Base-by-base conservation (phyloP, 2,329 filamentous ascomycete species). In the Penicillium rolfsii region DNA sequence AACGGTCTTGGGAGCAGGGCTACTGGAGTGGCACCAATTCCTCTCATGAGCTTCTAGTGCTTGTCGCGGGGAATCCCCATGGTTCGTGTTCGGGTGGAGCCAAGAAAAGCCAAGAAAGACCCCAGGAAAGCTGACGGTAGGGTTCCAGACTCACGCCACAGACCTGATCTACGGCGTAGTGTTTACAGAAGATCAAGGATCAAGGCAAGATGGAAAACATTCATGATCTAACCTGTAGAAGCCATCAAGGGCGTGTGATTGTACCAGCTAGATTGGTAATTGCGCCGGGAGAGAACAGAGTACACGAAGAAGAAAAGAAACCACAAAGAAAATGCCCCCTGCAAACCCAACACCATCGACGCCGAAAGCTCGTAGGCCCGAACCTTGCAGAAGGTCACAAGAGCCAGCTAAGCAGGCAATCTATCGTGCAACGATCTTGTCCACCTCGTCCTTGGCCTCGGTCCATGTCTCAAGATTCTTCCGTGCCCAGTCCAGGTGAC, bases 391-490 rank as follows among this genome's bases (percentile, higher is more conserved):
- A 46, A 36, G 19, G 22, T 4, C 22, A 41, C 40, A 55, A 7
- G 9, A 35, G 8, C 16, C 19, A 43, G 22, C n/a, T 9, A 16
- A 5, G 14, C 26, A 7, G 30, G 7, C 40, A 26, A 16, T 58
- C 65, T 74, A 79, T 52, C 72, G 73, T 50, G 73, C 74, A 60
- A 80, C 89, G 76, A 97, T 97, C 83, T 96, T 96, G 66, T 90
- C 86, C 61, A 97, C 91, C 76, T 97, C 93, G 3, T 86, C 86
- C 69, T 89, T 90, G 1, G 93, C 93, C 74, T 97, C 93, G 71
- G 94, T 91, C 93, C 93, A 97, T 6, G 92, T 92, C 70, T 94
- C 91, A 73, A 93, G 87, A 76, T 90, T 93, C 76, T 94, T 93
- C 77, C 89, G 91, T 3, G 93, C 94, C 93, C 93, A 97, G 75